Conservation (phyloP, 192 early-diverging fungal genomes). For the Linnemannia elongata region DNA sequence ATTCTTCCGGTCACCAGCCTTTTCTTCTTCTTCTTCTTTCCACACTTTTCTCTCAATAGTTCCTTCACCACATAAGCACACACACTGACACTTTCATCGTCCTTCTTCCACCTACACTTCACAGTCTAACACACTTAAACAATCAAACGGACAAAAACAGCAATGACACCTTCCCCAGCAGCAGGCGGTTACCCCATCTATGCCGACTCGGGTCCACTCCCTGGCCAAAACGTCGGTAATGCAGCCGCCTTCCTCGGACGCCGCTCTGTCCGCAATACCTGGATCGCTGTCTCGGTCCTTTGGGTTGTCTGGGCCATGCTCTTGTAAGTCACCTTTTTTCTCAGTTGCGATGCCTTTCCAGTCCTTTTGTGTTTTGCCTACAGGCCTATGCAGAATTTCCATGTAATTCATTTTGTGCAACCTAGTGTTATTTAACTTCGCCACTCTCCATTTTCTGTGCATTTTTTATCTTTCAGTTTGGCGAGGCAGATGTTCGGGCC, state of each 20-base stretch:
- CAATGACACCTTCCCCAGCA: background rate
- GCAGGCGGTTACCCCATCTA: background rate
- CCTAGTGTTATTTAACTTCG: too few species aligned
- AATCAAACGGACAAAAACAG: background rate
- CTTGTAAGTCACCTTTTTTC: constrained; percentile 22
- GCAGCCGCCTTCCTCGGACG: constrained; percentile 7
- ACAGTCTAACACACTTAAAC: background rate
- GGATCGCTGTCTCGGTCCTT: constrained; percentile 45
- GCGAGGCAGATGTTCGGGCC: constrained; percentile 8
- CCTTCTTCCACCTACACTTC: background rate
- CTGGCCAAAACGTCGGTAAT: background rate
- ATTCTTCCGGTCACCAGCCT: too few species aligned
- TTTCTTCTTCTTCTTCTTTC: too few species aligned
- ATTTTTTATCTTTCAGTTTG: background rate
- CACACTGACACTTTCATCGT: background rate
- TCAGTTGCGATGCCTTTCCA: background rate
- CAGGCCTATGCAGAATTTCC: background rate
- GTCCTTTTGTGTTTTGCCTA: background rate
- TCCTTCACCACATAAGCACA: background rate
- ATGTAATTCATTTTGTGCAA: too few species aligned
- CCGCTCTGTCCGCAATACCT: constrained; percentile 42
- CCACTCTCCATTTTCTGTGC: background rate
- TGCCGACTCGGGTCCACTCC: background rate
- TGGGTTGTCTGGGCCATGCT: constrained; percentile 44
- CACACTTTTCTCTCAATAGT: too few species aligned